phyloP scores from a whole-genome alignment of 1,139 yeast genomes.

The Candida sanyaensis region DNA sequence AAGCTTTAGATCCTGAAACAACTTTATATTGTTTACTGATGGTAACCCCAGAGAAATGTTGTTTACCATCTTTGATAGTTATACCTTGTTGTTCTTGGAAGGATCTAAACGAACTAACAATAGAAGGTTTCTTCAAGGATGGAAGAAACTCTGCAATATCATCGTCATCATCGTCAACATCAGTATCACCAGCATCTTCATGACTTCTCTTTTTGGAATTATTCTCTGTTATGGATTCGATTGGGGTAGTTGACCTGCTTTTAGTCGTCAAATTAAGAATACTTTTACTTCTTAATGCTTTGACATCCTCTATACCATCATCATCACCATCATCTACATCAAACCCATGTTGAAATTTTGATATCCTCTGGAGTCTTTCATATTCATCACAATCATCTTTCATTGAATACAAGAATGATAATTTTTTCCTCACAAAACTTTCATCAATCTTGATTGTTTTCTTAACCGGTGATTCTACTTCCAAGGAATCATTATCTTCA shows the following conservation, averaged over 20 bases:
- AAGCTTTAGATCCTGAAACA: constrained; percentile 59
- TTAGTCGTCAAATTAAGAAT: constrained; percentile 31
- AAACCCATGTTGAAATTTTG: constrained; percentile 41
- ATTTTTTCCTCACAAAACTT: constrained; percentile 62
- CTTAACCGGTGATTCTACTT: constrained; percentile 17
- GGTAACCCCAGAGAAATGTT: constrained; percentile 53
- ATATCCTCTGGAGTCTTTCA: constrained; percentile 32
- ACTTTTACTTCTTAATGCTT: constrained; percentile 49
- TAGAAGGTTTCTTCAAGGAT: constrained; percentile 47
- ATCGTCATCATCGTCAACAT: constrained; percentile 24
- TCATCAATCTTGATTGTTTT: constrained; percentile 42
- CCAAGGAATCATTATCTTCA: constrained; percentile 19
- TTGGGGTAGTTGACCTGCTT: constrained; percentile 8
- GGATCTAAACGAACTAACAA: constrained; percentile 48
- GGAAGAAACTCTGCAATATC: constrained; percentile 42
- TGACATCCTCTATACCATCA: constrained; percentile 43
- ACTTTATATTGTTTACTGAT: constrained; percentile 56
- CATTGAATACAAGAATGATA: constrained; percentile 58
- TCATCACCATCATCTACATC: constrained; percentile 28
- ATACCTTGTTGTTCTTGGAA: constrained; percentile 35
- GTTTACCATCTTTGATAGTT: constrained; percentile 39
- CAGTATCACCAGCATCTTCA: constrained; percentile 15
- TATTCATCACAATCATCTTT: constrained; percentile 31
- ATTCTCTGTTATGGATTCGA: background rate
- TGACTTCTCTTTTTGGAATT: constrained; percentile 11